phyloP scores from a whole-genome alignment of 1,284 basidiomycete species.

The Inonotus hispidus region DNA sequence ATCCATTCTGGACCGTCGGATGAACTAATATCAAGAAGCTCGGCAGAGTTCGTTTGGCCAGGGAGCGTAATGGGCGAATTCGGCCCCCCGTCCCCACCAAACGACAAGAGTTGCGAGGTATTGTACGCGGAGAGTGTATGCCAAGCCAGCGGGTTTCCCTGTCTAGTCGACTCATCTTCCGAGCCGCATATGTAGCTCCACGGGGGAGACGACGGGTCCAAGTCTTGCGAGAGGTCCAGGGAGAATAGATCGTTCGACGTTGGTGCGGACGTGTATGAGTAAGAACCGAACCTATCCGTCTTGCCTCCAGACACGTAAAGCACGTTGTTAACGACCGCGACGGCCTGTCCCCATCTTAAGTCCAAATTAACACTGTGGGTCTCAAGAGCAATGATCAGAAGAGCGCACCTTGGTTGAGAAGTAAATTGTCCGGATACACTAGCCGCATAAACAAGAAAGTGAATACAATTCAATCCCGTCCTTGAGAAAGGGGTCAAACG shows the following conservation, averaged over 20 bases:
- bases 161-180: conserved; percentile 36
- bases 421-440: not conserved
- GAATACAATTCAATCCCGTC: not conserved
- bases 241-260: conserved; percentile 64
- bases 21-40: conserved; percentile 43
- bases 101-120: conserved; percentile 48
- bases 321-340: conserved; percentile 51
- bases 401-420: conserved; percentile 12
- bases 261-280: conserved; percentile 69
- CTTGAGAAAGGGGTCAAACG: conserved; percentile 1
- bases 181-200: conserved; percentile 55
- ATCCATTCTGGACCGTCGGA: conserved; percentile 39
- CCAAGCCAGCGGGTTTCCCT: conserved; percentile 70
- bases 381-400: not conserved
- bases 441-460: not conserved
- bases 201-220: conserved; percentile 55
- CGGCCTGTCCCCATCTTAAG: conserved; percentile 77
- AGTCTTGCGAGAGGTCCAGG: conserved; percentile 59
- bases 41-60: conserved; percentile 57
- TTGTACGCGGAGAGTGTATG: conserved; percentile 69
- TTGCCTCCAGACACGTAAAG: conserved; percentile 78
- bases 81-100: conserved; percentile 71
- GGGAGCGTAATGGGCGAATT: conserved; percentile 48
- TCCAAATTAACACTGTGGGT: not conserved
- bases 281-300: conserved; percentile 61